phyloP scores from a whole-genome alignment of 1,284 basidiomycete species.

The Ganoderma multipileum region DNA sequence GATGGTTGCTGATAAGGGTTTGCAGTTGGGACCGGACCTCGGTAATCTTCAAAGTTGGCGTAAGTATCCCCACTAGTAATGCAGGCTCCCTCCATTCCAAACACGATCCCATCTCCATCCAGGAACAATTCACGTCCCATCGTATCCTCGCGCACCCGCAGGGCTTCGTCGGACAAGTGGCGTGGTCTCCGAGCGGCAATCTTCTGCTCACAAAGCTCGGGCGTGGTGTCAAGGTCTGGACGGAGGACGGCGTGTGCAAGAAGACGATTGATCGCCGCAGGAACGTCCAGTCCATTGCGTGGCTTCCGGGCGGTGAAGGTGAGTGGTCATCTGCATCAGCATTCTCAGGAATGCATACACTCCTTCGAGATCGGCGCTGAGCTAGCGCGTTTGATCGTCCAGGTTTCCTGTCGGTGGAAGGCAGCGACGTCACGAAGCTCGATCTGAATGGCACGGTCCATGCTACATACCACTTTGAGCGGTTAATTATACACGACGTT shows the following conservation, averaged over 20 bases:
- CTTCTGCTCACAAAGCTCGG: conserved; percentile 70
- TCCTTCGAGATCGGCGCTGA: neutral
- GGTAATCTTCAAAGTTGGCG: conserved; percentile 74
- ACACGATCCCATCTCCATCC: conserved; percentile 10
- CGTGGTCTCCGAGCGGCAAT: conserved; percentile 77
- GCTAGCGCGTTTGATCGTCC: neutral
- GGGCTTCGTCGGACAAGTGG: conserved; percentile 81
- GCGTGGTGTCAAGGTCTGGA: conserved; percentile 81
- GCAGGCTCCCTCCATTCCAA: neutral
- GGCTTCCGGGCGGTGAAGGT: conserved; percentile 77
- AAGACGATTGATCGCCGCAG: conserved; percentile 71
- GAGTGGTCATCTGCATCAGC: neutral
- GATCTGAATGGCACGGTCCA: conserved; percentile 60
- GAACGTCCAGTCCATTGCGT: conserved; percentile 71
- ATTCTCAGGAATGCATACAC: neutral
- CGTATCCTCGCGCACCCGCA: conserved; percentile 73
- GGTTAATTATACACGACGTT: conserved; percentile 75
- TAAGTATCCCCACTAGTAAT: conserved; percentile 39
- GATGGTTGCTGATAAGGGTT: conserved; percentile 6
- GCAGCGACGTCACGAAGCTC: conserved; percentile 55
- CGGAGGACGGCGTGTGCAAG: conserved; percentile 76
- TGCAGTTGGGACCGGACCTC: conserved; percentile 80
- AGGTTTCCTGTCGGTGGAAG: conserved; percentile 68
- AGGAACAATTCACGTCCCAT: conserved; percentile 67
- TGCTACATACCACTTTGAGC: conserved; percentile 67